These are phyloP conservation scores for Saksenaea oblongispora DNA, from an alignment of 371 early-diverging fungal species.

Conservation along the genomic window DNA sequence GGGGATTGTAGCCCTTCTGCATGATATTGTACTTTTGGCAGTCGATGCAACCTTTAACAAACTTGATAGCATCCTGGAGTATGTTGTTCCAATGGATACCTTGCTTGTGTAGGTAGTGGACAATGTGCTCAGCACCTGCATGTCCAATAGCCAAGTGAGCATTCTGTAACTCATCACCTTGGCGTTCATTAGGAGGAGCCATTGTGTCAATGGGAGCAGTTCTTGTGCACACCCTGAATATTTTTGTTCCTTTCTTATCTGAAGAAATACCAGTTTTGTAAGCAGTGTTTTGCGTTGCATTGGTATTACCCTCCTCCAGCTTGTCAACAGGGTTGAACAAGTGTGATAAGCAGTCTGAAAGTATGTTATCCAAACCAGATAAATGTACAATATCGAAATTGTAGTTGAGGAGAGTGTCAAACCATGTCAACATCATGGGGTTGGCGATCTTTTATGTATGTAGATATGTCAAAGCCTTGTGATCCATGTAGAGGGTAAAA, in stretches of 20 bases:
- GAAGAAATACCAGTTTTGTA: too few species aligned
- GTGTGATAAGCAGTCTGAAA: neutral
- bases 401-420: conserved; percentile 22
- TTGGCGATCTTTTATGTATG: conserved; percentile 22
- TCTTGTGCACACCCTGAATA: neutral
- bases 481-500: conserved; percentile 27
- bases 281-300: neutral
- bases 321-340: neutral
- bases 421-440: conserved; percentile 29
- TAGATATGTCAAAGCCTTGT: conserved; percentile 18
- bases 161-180: neutral
- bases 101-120: neutral
- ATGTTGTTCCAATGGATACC: neutral
- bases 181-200: too few species aligned
- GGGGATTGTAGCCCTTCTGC: conserved; percentile 13
- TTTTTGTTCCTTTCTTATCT: too few species aligned
- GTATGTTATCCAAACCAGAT: conserved; percentile 17
- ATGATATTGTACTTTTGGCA: conserved; percentile 19
- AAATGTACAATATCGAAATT: conserved; percentile 25
- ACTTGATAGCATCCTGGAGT: conserved; percentile 8
- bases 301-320: neutral
- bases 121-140: neutral
- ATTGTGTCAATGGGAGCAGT: too few species aligned
- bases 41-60: neutral
- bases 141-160: neutral